These are phyloP conservation scores for Syzygium jambos DNA, from an alignment of 345 rosid species.

Conservation along the genomic window DNA sequence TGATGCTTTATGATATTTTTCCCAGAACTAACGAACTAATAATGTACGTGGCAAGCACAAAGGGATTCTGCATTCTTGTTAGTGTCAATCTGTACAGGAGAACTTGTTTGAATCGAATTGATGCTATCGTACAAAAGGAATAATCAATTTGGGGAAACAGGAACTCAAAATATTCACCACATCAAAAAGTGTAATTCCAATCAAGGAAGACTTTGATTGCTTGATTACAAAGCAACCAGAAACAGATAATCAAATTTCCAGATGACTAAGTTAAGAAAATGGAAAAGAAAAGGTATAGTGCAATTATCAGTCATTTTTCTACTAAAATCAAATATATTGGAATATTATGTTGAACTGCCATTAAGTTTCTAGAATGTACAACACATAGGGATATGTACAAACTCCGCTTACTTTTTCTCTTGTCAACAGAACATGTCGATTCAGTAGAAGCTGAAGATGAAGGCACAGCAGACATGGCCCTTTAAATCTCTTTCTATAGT, in stretches of 20 bases:
- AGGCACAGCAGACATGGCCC: neutral
- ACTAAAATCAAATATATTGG: neutral
- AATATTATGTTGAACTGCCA: neutral
- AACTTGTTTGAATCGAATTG: neutral
- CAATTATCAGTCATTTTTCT: neutral
- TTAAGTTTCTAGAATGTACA: neutral
- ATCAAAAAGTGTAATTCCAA: neutral
- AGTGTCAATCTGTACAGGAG: neutral
- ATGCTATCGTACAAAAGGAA: neutral
- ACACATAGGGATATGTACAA: neutral
- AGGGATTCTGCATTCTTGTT: neutral
- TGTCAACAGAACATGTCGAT: accelerated
- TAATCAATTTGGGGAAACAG: neutral
- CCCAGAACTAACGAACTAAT: neutral
- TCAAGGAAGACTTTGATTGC: neutral
- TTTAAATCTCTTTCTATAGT: neutral
- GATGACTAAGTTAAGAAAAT: neutral
- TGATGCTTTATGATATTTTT: neutral
- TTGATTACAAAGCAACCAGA: neutral
- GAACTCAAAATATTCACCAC: neutral
- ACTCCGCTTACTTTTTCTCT: neutral
- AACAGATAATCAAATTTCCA: neutral
- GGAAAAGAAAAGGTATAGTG: neutral
- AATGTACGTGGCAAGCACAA: neutral
- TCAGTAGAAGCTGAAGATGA: neutral